Conservation (phyloP, 2,329 filamentous ascomycete genomes). For the Podosphaera aphanis region DNA sequence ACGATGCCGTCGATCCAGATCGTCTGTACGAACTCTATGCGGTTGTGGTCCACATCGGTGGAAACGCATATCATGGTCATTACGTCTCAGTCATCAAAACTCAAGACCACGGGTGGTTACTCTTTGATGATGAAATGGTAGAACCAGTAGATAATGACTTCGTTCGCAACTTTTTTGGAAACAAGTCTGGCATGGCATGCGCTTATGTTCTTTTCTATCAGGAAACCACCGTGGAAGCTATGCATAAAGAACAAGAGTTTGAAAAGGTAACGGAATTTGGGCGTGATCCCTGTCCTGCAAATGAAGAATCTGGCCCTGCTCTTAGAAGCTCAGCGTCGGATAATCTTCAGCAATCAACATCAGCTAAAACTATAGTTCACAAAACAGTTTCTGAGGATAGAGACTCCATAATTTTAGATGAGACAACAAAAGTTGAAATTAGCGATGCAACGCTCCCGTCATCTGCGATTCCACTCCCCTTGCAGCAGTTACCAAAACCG, state of each 20-base stretch:
- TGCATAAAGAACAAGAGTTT: conserved; percentile 56
- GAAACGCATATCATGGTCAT: conserved; percentile 89
- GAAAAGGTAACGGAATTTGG: conserved; percentile 42
- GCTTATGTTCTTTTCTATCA: conserved; percentile 97
- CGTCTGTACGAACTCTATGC: conserved; percentile 90
- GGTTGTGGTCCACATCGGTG: conserved; percentile 90
- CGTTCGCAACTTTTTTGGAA: conserved; percentile 90
- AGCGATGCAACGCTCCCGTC: conserved; percentile 4
- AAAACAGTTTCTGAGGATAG: neutral
- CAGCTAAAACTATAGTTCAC: conserved; percentile 10
- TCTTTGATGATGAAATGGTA: conserved; percentile 97
- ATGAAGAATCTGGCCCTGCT: conserved; percentile 31
- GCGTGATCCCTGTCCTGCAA: conserved; percentile 20
- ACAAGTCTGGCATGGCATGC: conserved; percentile 72
- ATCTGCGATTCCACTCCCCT: conserved; percentile 2
- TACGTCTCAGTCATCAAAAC: conserved; percentile 98
- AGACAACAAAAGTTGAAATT: neutral
- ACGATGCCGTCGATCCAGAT: conserved; percentile 83
- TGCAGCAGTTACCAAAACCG: conserved; percentile 13
- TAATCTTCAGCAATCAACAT: neutral
- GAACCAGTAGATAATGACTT: conserved; percentile 94
- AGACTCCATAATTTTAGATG: neutral
- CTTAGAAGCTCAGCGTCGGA: conserved; percentile 23
- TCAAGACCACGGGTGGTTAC: conserved; percentile 77
- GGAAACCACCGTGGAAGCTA: conserved; percentile 51